Conservation (phyloP, 176 grass and related monocot species). For the Aegilops bicornis region DNA sequence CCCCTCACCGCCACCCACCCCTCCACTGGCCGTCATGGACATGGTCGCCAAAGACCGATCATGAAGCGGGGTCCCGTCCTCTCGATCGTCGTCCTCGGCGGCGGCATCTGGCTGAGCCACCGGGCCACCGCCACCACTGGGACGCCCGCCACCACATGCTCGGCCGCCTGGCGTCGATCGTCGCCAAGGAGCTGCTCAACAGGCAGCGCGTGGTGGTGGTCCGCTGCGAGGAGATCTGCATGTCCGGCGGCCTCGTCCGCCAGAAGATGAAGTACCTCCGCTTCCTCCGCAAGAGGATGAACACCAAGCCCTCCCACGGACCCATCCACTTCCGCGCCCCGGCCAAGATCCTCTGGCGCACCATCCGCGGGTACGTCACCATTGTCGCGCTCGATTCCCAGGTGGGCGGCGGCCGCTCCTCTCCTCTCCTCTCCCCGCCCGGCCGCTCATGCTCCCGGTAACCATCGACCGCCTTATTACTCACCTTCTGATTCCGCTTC, state of each 20-base stretch:
- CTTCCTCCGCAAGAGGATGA: constrained; percentile 95
- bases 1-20: too few species aligned
- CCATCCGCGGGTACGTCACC: constrained; percentile 63
- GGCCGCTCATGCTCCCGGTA: too few species aligned
- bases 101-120: too few species aligned
- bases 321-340: constrained; percentile 93
- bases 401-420: too few species aligned
- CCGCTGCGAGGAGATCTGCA: constrained; percentile 91
- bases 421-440: too few species aligned
- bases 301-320: constrained; percentile 92
- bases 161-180: constrained; percentile 66
- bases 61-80: too few species aligned
- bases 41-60: too few species aligned
- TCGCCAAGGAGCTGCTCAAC: constrained; percentile 92
- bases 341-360: constrained; percentile 88
- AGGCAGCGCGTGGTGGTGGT: constrained; percentile 84
- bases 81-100: too few species aligned
- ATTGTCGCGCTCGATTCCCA: too few species aligned
- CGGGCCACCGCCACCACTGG: not conserved
- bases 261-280: constrained; percentile 98
- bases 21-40: too few species aligned
- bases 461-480: too few species aligned
- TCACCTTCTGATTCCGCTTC: too few species aligned
- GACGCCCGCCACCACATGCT: constrained; percentile 94
- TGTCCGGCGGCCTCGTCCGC: constrained; percentile 83